Evolutionary conservation across 371 early-diverging fungal genomes (phyloP), one percentile per base, ranked within the genome.

Genomic region (Smittium culicis): DNA sequence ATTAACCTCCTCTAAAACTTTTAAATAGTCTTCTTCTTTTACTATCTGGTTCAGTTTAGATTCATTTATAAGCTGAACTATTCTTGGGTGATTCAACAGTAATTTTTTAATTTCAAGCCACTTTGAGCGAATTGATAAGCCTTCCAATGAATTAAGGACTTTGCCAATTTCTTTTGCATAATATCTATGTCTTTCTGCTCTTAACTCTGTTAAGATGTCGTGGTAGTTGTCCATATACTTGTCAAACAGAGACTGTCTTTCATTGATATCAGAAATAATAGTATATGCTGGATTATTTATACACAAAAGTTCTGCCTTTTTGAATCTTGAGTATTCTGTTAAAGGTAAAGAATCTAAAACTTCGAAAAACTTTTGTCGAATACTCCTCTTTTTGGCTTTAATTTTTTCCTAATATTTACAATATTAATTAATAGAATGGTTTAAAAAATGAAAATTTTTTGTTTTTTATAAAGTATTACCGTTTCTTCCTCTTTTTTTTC

Each of bases 211-310:
- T 5, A 63, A 30, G 5, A n/a, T n/a, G 24, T 32, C 34, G 30
- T 11, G 20, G n/a, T 81, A 69, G 29, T 79, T 81, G 14, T 82
- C 83, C 65, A 84, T 79, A 34, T 83, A 88, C 66, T 86, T 86
- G 17, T 82, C 84, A 75, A 85, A 88, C 45, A 84, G 76, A 29
- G 65, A 63, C 58, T 81, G 79, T 0, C 87, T 73, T 61, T 86
- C 82, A 1, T 67, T 66, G 1, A 82, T 86, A 0, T 74, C 74
- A 2, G 75, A 70, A 28, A 86, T 73, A 0, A 79, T 79, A 0
- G 63, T 54, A 63, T 85, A 85, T 2, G 79, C 80, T 1, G 81
- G 76, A 20, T 82, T 65, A 34, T 79, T 72, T 1, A 67, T 74
- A 1, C 82, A 75, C 55, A 84, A 33, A 30, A 79, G 76, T 25